Base-by-base conservation (phyloP, 352 stramenopile genomes). In the Thraustochytrium sp. region DNA sequence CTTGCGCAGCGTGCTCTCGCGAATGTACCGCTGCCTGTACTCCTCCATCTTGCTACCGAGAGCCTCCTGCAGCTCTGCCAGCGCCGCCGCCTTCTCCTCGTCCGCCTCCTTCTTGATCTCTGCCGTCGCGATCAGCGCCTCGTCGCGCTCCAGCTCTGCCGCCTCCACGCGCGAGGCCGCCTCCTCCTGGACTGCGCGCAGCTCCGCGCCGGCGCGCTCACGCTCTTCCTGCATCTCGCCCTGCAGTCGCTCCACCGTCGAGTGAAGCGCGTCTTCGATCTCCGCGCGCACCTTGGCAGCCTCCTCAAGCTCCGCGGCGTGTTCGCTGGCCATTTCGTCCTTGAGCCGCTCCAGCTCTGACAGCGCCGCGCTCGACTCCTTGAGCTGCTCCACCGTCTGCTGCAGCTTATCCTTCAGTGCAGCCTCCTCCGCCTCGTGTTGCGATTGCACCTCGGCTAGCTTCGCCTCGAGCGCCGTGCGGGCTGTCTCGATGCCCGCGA, bases 1-100 rank as follows among this genome's bases (percentile, higher is more conserved):
- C 61, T 62, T 84, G n/a, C 75, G 75, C 37, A 80, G 34, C 13
- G 68, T 8, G 53, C 42, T 80, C 44, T 80, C 68, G n/a, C 40
- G 31, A 13, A 80, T 51, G 29, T 80, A 80, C 18, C 31, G 68
- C 23, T 51, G 18, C 0, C 40, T 63, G 34, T 80, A 80, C 53
- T 80, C 68, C 21, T 61, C 48, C 8, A 80, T 44, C 46, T 53
- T 23, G 34, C 68, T 44, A 13, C 23, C 29, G 42, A 77, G 42
- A 11, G n/a, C 40, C 8, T 77, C 42, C 26, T 62, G n/a, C 8
- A 62, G 65, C 31, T 11, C 65, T 13, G 42, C 65, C 9, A 77
- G 65, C 49, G 65, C 65, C 8, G 42, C 42, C 8, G 65, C 65
- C 34, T 77, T 68, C 13, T 68, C 65, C 23, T 23, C 65, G 13